Percentiles rank a stretch among this genome's conserved stretches.
phyloP scores from a whole-genome alignment of 2,329 filamentous ascomycete species.

The Talaromyces sp. region DNA sequence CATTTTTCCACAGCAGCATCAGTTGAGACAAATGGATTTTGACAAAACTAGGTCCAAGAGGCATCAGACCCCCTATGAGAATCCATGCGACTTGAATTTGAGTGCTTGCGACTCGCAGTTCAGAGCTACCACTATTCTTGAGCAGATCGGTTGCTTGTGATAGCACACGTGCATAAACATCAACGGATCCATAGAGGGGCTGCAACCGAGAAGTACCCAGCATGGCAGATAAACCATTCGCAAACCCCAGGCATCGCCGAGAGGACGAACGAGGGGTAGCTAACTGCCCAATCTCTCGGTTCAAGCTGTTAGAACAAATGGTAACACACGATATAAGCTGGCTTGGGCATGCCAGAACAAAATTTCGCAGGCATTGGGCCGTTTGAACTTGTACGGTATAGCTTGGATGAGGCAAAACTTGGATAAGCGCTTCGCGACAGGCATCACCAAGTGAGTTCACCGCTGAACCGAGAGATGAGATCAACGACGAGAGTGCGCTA shows the following conservation, averaged over 20 bases:
- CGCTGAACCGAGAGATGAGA: slow-evolving; percentile 75
- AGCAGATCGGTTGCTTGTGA: slow-evolving; percentile 86
- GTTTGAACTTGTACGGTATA: slow-evolving; percentile 93
- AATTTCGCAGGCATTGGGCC: slow-evolving; percentile 76
- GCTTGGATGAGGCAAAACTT: slow-evolving; percentile 88
- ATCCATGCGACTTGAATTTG: slow-evolving; percentile 99
- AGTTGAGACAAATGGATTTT: slow-evolving; percentile 96
- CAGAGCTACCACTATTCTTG: slow-evolving; percentile 86
- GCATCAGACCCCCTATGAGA: slow-evolving; percentile 92
- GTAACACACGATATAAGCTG: slow-evolving; percentile 87
- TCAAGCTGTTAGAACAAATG: slow-evolving; percentile 93
- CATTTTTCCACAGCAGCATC: slow-evolving; percentile 93
- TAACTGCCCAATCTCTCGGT: slow-evolving; percentile 75
- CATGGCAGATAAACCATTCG: slow-evolving; percentile 84
- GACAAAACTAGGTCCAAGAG: slow-evolving; percentile 93
- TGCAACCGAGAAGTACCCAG: slow-evolving; percentile 84
- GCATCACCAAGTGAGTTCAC: slow-evolving; percentile 71
- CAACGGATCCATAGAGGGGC: slow-evolving; percentile 88
- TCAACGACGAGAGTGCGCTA: slow-evolving; percentile 71
- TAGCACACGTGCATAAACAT: slow-evolving; percentile 87
- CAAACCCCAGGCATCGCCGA: slow-evolving; percentile 80
- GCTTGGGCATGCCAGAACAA: slow-evolving; percentile 85
- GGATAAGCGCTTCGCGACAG: slow-evolving; percentile 80
- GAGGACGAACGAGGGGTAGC: slow-evolving; percentile 70
- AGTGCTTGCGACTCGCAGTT: slow-evolving; percentile 83